Evolutionary conservation across 164 flowering plant genomes (phyloP), one percentile per base, ranked within the genome.

Genomic region (Hamamelis virginiana): DNA sequence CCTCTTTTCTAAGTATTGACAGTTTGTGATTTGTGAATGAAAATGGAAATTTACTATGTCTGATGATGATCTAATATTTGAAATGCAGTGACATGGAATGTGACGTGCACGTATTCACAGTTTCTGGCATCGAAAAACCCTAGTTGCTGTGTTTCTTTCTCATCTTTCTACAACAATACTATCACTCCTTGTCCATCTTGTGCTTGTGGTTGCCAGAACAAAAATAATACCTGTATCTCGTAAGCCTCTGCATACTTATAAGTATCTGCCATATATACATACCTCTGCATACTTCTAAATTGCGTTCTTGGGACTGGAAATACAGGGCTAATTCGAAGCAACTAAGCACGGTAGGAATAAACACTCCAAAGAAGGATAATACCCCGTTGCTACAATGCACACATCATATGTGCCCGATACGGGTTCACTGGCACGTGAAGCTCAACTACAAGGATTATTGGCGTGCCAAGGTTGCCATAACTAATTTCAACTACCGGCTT

Each of bases 31-130:
- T 3, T 60, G 6, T 33, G 21, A 60, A 60, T 16, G 18, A 12
- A n/a, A 60, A 25, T 60, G 8, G 19, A 12, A 11, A 33, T 13
- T 16, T 28, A n/a, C n/a, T n/a, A 18, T 9, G 8, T 33, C 8
- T 60, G 28, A 13, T 27, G 8, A 26, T 23, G 12, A 8, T 68
- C 27, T 41, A 26, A 67, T 45, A 13, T 21, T 33, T 41, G 14
- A 65, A 65, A 51, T 78, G 84, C 92, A 91, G 94, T 89, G 93
- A 92, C 93, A 62, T 90, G 95, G 95, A 89, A 89, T 71, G 89
- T 92, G 53, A 92, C 96, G 0, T 92, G 96, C 84, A 91, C 94
- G n/a, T 91, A 87, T 50, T 91, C 97, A 1, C 91, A 91, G 80
- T 86, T 91, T 69, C 72, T 91, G 22, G 89, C 92, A 3, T 72